These are phyloP conservation scores for Alternaria sp. DNA, from an alignment of 2,329 filamentous ascomycete species.

Conservation along the genomic window DNA sequence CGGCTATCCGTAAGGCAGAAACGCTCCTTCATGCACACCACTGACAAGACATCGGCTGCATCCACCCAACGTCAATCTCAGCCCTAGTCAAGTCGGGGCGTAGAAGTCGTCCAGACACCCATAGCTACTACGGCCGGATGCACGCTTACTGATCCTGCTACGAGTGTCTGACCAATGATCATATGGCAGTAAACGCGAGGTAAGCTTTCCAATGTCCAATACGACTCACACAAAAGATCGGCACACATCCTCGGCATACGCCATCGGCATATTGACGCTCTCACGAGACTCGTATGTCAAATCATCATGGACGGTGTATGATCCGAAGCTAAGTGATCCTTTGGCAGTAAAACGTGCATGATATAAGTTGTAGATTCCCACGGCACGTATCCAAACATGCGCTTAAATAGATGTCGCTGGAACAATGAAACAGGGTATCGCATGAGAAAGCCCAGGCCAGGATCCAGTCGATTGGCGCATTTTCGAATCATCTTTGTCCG, in stretches of 20 bases:
- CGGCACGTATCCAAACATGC: not conserved
- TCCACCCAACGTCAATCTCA: not conserved
- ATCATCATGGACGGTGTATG: not conserved
- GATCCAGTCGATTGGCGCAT: not conserved
- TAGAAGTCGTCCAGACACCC: not conserved
- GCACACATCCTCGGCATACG: not conserved
- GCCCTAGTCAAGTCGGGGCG: not conserved
- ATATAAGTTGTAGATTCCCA: not conserved
- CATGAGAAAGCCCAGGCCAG: not conserved
- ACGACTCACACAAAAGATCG: not conserved
- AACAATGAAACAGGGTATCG: not conserved
- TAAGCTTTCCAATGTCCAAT: constrained; percentile 1
- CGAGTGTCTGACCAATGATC: not conserved
- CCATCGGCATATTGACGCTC: not conserved
- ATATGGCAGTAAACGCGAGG: not conserved
- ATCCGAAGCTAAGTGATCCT: not conserved
- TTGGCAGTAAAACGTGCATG: not conserved
- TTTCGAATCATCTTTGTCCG: not conserved
- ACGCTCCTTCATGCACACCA: not conserved
- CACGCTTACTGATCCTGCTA: not conserved
- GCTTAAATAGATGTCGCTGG: not conserved
- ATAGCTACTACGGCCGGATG: not conserved
- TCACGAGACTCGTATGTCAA: not conserved
- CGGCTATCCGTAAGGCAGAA: not conserved
- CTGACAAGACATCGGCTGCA: not conserved